Base-by-base conservation (phyloP, 139 green algal species). In the Volvox africanus region DNA sequence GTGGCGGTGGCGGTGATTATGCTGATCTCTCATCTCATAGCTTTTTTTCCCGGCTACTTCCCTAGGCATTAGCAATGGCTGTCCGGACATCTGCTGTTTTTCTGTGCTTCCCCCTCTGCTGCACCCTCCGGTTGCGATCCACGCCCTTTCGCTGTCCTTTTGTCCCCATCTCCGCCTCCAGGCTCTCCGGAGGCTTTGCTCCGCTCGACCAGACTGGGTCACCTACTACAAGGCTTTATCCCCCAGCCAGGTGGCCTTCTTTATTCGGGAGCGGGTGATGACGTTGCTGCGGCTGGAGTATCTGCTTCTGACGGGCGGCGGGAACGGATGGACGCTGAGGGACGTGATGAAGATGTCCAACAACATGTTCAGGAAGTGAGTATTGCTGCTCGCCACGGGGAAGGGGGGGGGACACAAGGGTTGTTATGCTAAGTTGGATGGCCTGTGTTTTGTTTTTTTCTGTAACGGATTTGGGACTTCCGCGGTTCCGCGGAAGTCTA, bases 271-370 rank as follows among this genome's bases (percentile, higher is more conserved):
- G 84, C 73, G 44, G n/a, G 88, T 65, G 75, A 90, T 94, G 67
- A 69, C 91, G 61, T 79, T 94, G 75, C 73, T 92, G 62, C 89
- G 94, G 14, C 73, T 96, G 20, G 94, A 96, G 92, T 96, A 93
- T 80, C 82, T 96, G 62, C 91, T 92, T 3, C 35, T 93, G 22
- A 94, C 90, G 26, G 92, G 93, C 50, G 73, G 30, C 30, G 77
- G 82, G 26, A 16, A 44, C 14, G 80, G 21, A 16, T 90, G 79
- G 50, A 86, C 50, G 61, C 78, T 96, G 85, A 80, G 91, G 19
- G 86, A 94, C 22, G 79, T 96, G 16, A 93, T 96, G 75, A 96
- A 96, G 90, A 88, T 80, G 0, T 86, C 78, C 36, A 94, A 93
- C 84, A 94, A 92, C 89, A 78, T 80, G 26, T 96, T 96, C 86